Evolutionary conservation across 192 early-diverging fungal genomes (phyloP).

Genomic region (Dimargaris cristalligena): DNA sequence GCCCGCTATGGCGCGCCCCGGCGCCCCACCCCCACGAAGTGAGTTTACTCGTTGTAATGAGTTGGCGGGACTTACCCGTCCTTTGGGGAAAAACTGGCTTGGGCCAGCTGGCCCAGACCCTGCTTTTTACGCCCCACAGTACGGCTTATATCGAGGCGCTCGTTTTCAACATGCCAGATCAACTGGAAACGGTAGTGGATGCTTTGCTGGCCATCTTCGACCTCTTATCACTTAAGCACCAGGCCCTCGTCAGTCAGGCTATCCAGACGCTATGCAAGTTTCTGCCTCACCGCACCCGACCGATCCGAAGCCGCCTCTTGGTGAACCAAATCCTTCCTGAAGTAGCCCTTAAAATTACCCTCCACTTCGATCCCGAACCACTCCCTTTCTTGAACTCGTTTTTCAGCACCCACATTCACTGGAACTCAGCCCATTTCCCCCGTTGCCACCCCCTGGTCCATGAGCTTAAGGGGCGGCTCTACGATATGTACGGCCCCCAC

Average conservation of each 20-base stretch:
- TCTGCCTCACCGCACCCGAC: neutral
- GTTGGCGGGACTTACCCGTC: neutral
- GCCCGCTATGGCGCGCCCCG: neutral
- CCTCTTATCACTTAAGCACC: neutral
- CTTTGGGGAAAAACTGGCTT: neutral
- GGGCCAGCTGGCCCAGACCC: neutral
- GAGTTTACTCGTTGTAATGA: neutral
- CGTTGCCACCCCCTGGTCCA: neutral
- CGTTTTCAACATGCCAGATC: neutral
- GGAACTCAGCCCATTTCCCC: neutral
- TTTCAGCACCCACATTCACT: neutral
- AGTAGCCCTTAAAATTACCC: constrained; percentile 7
- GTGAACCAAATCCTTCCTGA: neutral
- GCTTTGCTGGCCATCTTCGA: neutral
- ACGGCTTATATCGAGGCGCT: neutral
- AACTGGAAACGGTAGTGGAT: neutral
- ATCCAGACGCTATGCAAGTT: neutral
- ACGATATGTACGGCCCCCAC: neutral
- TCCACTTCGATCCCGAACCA: neutral
- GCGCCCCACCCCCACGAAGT: neutral
- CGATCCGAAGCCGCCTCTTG: neutral
- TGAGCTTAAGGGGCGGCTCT: constrained; percentile 1
- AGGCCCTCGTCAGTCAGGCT: neutral
- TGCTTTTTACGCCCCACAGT: neutral
- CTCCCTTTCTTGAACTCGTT: neutral